phyloP scores from a whole-genome alignment of 176 grass and related monocot genomes.

The Elaeis guineensis region DNA sequence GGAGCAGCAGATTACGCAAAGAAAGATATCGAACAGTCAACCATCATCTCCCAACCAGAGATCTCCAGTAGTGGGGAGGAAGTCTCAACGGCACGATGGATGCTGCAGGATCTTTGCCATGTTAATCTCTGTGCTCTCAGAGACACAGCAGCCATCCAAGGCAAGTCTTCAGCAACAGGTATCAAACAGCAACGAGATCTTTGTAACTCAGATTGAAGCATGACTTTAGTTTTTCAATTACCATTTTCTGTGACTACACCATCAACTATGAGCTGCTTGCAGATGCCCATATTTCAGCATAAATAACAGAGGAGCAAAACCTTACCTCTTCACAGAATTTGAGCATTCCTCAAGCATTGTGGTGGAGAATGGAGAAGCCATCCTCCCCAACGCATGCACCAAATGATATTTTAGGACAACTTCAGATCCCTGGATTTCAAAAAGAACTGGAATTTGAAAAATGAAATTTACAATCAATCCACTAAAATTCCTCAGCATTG shows the following conservation, averaged over 20 bases:
- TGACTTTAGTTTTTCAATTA: no score
- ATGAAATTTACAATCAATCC: no score
- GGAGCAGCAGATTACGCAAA: neutral
- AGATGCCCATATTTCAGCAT: no score
- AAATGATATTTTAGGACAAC: no score
- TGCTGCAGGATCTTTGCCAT: constrained; percentile 21
- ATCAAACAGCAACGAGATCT: neutral
- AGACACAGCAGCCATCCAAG: constrained; percentile 6
- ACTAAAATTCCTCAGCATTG: no score
- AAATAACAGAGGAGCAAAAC: neutral
- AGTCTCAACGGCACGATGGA: constrained; percentile 16
- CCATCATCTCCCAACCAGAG: neutral
- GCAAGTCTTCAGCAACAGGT: neutral
- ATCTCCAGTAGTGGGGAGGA: neutral
- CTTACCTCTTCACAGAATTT: no score
- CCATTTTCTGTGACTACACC: no score
- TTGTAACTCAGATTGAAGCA: no score
- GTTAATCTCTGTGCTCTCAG: constrained; percentile 21
- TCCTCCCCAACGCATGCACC: no score
- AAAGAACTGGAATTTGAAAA: neutral
- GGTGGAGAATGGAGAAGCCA: no score
- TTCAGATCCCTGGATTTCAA: neutral
- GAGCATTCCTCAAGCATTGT: no score
- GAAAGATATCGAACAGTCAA: neutral
- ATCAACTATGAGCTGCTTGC: no score